phyloP scores from a whole-genome alignment of 495 filamentous ascomycete genomes.

The Hypomontagnella monticulosa region DNA sequence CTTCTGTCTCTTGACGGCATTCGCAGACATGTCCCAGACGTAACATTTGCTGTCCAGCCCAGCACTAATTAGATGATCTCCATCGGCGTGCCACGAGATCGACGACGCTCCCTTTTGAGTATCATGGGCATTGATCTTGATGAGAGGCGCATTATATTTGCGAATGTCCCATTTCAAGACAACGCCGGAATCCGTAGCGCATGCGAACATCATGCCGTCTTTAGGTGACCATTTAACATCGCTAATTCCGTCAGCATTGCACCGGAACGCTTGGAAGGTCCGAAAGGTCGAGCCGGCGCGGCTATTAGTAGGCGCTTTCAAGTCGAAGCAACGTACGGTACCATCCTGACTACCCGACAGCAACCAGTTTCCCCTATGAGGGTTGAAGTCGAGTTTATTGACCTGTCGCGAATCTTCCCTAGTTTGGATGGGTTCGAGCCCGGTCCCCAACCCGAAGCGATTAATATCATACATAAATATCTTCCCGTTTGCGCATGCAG shows the following conservation, averaged over 20 bases:
- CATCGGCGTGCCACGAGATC: slow-evolving; percentile 96
- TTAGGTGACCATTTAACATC: slow-evolving; percentile 90
- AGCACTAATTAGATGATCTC: slow-evolving; percentile 86
- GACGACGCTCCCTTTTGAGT: slow-evolving; percentile 75
- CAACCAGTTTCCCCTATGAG: slow-evolving; percentile 76
- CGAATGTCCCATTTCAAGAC: slow-evolving; percentile 69
- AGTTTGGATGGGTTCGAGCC: slow-evolving; percentile 75
- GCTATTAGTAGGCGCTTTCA: slow-evolving; percentile 51
- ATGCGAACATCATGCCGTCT: slow-evolving; percentile 86
- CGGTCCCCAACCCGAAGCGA: slow-evolving; percentile 60
- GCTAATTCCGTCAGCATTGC: slow-evolving; percentile 78
- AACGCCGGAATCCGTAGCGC: slow-evolving; percentile 84
- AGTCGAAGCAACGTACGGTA: slow-evolving; percentile 74
- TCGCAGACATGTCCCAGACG: slow-evolving; percentile 90
- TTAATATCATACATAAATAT: slow-evolving; percentile 88
- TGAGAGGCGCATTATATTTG: slow-evolving; percentile 53
- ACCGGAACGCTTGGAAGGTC: slow-evolving; percentile 55
- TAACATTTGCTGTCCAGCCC: slow-evolving; percentile 84
- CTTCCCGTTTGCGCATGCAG: slow-evolving; percentile 85
- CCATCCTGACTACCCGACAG: slow-evolving; percentile 94
- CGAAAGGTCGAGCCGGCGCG: slow-evolving; percentile 56
- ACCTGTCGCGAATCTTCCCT: slow-evolving; percentile 89
- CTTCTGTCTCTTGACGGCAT: slow-evolving; percentile 81
- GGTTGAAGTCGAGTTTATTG: slow-evolving; percentile 90
- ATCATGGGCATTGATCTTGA: slow-evolving; percentile 84